phyloP scores from a whole-genome alignment of 352 stramenopile genomes.

The Phytophthora sp. region DNA sequence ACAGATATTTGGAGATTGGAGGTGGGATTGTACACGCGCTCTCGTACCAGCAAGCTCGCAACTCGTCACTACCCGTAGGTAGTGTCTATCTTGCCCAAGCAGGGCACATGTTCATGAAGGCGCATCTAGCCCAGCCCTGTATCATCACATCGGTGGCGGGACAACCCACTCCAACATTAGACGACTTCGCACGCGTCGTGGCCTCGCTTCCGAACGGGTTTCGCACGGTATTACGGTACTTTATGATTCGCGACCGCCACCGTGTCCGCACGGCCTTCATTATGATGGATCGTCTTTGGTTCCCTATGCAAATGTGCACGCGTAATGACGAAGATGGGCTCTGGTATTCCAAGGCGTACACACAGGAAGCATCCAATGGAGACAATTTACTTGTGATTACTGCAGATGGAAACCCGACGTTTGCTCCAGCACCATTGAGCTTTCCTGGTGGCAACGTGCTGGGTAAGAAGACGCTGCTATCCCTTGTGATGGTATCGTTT shows the following conservation, averaged over 20 bases:
- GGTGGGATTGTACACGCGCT: slow-evolving; percentile 89
- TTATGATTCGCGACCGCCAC: slow-evolving; percentile 87
- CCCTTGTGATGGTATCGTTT: slow-evolving; percentile 92
- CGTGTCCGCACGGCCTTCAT: slow-evolving; percentile 87
- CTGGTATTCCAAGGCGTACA: slow-evolving; percentile 62
- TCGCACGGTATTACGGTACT: slow-evolving; percentile 86
- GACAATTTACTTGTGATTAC: slow-evolving; percentile 31
- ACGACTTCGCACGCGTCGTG: slow-evolving; percentile 83
- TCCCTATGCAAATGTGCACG: slow-evolving; percentile 82
- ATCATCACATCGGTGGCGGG: slow-evolving; percentile 89
- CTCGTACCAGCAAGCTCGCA: slow-evolving; percentile 89
- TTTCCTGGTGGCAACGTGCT: slow-evolving; percentile 72
- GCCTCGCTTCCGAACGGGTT: slow-evolving; percentile 76
- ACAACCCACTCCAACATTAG: slow-evolving; percentile 80
- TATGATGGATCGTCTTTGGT: slow-evolving; percentile 91
- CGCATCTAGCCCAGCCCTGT: slow-evolving; percentile 80
- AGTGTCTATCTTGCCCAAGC: slow-evolving; percentile 87
- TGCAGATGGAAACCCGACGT: slow-evolving; percentile 54
- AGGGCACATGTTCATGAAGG: slow-evolving; percentile 93
- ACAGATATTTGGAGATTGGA: slow-evolving; percentile 86
- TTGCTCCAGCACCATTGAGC: slow-evolving; percentile 63
- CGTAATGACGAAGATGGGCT: slow-evolving; percentile 76
- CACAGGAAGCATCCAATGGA: slow-evolving; percentile 13
- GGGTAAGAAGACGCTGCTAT: slow-evolving; percentile 76
- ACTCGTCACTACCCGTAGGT: slow-evolving; percentile 76